Conservation (phyloP, 1,139 yeast species). For the Pichia sp. region DNA sequence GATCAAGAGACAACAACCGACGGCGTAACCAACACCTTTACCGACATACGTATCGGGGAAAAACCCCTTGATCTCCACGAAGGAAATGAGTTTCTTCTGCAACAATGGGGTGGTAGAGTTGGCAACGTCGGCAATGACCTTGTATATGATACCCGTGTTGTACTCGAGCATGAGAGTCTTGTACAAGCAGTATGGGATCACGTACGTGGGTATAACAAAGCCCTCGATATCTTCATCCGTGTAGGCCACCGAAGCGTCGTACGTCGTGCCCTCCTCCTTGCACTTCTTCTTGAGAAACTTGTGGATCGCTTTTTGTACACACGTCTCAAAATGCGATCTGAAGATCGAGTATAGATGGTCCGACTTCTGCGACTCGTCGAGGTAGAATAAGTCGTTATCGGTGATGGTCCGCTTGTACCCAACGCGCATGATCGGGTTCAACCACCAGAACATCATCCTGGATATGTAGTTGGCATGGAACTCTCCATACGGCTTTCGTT, state of each 20-base stretch:
- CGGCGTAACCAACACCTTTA: slow-evolving; percentile 56
- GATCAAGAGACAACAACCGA: slow-evolving; percentile 48
- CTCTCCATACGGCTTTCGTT: slow-evolving; percentile 39
- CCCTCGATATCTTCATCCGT: slow-evolving; percentile 14
- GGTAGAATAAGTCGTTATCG: slow-evolving; percentile 41
- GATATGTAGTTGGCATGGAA: slow-evolving; percentile 36
- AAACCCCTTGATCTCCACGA: slow-evolving; percentile 36
- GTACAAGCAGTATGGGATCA: slow-evolving; percentile 28
- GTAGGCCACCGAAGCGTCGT: slow-evolving; percentile 6
- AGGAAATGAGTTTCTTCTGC: slow-evolving; percentile 47
- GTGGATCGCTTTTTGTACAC: slow-evolving; percentile 9
- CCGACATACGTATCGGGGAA: slow-evolving; percentile 34
- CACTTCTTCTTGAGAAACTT: slow-evolving; percentile 9
- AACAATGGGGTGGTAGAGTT: slow-evolving; percentile 40
- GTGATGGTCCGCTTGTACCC: slow-evolving; percentile 50
- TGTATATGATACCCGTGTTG: slow-evolving; percentile 26
- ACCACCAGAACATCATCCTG: slow-evolving; percentile 43
- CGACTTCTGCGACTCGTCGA: slow-evolving; percentile 39
- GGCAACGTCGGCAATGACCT: slow-evolving; percentile 34
- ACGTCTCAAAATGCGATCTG: slow-evolving; percentile 26
- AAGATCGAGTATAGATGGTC: slow-evolving; percentile 37
- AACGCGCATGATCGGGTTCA: slow-evolving; percentile 45
- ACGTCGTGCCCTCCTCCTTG: slow-evolving; percentile 13
- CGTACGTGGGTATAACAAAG: slow-evolving; percentile 14
- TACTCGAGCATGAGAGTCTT: slow-evolving; percentile 36